Evolutionary conservation across 257 asterid species (phyloP).

Genomic region (Scutellaria galericulata): DNA sequence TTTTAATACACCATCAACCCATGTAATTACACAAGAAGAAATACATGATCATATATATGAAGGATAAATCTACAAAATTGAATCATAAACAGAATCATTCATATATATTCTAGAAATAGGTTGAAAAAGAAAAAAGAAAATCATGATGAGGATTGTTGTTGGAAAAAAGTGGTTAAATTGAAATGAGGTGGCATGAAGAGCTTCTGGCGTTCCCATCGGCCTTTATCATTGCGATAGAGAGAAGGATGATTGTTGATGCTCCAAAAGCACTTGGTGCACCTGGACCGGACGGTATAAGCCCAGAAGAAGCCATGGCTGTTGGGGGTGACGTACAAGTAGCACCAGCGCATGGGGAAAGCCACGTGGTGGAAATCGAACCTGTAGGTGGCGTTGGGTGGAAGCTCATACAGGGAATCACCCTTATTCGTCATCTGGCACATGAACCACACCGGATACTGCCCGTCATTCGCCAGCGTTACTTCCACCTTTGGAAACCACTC

Average conservation of each 20-base stretch:
- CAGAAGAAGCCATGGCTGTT: constrained; percentile 56
- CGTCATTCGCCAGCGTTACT: constrained; percentile 55
- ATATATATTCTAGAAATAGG: background rate
- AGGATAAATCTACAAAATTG: too few species aligned
- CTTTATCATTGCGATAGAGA: constrained; percentile 52
- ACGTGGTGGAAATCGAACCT: constrained; percentile 43
- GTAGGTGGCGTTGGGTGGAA: constrained; percentile 42
- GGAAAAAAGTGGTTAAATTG: background rate
- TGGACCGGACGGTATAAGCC: constrained; percentile 58
- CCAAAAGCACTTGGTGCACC: constrained; percentile 70
- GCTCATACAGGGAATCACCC: constrained; percentile 38
- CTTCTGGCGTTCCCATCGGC: constrained; percentile 61
- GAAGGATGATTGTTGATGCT: constrained; percentile 53
- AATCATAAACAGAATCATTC: too few species aligned
- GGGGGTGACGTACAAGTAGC: constrained; percentile 50
- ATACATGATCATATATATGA: too few species aligned
- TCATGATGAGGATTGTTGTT: too few species aligned
- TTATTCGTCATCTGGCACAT: constrained; percentile 55
- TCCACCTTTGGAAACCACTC: constrained; percentile 44
- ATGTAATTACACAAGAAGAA: too few species aligned
- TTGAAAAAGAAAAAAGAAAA: background rate
- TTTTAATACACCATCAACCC: too few species aligned
- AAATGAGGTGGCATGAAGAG: constrained; percentile 49
- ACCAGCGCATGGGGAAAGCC: constrained; percentile 75
- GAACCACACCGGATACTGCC: constrained; percentile 37